phyloP scores from a whole-genome alignment of 2,329 filamentous ascomycete species.

The Beauveria medogensis region DNA sequence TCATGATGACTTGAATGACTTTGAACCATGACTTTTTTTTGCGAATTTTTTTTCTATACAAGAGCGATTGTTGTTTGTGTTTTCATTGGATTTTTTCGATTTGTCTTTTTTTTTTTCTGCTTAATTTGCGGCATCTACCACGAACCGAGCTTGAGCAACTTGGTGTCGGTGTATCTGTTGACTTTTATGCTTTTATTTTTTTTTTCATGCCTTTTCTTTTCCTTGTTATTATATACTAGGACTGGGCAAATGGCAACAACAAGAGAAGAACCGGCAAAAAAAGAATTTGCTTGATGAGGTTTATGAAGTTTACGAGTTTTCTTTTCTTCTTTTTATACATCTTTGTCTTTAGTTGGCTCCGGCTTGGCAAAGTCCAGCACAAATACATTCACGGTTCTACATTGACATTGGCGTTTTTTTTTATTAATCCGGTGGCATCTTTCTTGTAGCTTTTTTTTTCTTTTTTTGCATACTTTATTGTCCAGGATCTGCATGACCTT shows the following conservation, averaged over 20 bases:
- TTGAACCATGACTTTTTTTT: background rate
- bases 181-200: background rate
- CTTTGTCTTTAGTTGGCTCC: background rate
- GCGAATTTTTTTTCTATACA: background rate
- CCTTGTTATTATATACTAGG: background rate
- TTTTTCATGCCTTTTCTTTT: background rate
- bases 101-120: background rate
- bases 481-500: no score
- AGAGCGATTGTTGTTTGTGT: constrained; percentile 7
- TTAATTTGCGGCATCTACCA: background rate
- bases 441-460: no score
- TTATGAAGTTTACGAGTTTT: constrained; percentile 8
- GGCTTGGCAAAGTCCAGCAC: background rate
- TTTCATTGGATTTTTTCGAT: constrained; percentile 12
- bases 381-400: background rate
- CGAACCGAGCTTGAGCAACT: background rate
- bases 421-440: no score
- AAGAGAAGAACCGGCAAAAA: background rate
- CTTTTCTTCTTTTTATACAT: background rate
- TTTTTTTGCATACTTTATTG: no score
- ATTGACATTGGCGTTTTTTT: background rate
- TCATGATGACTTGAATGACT: constrained; percentile 2
- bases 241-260: constrained; percentile 11
- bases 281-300: constrained; percentile 10
- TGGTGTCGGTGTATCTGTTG: background rate